Evolutionary conservation across 1,284 basidiomycete genomes (phyloP).

Genomic region (Ceratobasidium sp.): DNA sequence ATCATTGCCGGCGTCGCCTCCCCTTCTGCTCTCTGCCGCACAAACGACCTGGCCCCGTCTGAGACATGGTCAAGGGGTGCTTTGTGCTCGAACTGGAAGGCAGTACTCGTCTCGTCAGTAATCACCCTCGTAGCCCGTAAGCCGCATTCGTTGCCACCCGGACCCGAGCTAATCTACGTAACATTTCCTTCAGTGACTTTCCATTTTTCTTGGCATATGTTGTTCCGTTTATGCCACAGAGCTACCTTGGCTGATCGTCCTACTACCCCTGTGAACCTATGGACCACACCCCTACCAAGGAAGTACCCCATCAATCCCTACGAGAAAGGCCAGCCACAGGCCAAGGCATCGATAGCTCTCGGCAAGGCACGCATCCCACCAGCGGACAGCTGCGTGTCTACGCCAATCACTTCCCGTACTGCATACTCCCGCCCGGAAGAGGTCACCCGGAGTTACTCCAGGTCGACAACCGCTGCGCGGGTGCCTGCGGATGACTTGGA

Average conservation of each 20-base stretch:
- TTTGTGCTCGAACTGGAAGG: slow-evolving; percentile 22
- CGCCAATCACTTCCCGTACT: not conserved
- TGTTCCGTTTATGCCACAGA: slow-evolving; percentile 21
- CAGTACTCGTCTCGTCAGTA: not conserved
- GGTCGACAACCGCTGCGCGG: not conserved
- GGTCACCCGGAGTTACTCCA: not conserved
- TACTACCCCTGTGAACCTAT: slow-evolving; percentile 1
- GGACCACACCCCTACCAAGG: slow-evolving; percentile 19
- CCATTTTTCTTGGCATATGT: slow-evolving; percentile 19
- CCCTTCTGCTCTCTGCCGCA: slow-evolving; percentile 1
- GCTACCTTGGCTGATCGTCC: not conserved
- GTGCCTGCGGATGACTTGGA: slow-evolving; percentile 11
- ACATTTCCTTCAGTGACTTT: not conserved
- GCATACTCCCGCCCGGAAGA: not conserved
- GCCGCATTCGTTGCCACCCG: not conserved
- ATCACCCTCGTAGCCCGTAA: slow-evolving; percentile 17
- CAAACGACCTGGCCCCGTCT: not conserved
- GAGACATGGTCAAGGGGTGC: not conserved
- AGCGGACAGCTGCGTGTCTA: not conserved
- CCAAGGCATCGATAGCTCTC: not conserved
- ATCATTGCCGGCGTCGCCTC: slow-evolving; percentile 5
- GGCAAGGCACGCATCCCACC: not conserved
- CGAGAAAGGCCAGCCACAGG: not conserved
- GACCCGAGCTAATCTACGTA: not conserved
- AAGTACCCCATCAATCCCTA: slow-evolving; percentile 13